Percentiles rank a stretch among this genome's conserved stretches.
Evolutionary conservation across 441 rosid species (phyloP).

Genomic region (Gossypium gossypioides): DNA sequence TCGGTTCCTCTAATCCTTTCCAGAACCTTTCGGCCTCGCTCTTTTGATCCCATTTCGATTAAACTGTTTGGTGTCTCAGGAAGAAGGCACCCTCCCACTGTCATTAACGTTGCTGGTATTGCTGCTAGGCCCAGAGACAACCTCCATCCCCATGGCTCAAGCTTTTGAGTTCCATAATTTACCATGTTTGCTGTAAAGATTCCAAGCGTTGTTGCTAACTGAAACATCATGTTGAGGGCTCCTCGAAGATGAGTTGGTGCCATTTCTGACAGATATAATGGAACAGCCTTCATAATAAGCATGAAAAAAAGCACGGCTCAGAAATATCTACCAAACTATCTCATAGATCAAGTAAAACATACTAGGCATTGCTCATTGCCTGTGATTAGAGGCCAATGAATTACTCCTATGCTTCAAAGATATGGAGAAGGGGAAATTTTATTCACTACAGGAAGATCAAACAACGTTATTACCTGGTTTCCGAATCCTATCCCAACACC

Average conservation of each 20-base stretch:
- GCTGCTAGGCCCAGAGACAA: constrained; percentile 82
- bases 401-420: not conserved
- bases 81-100: constrained; percentile 54
- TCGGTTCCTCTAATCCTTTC: constrained; percentile 65
- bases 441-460: not conserved
- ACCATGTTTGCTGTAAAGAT: constrained; percentile 86
- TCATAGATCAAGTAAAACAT: not conserved
- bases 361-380: not conserved
- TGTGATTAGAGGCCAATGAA: not conserved
- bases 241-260: constrained; percentile 88
- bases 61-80: constrained; percentile 90
- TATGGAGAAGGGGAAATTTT: not conserved
- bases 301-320: not conserved
- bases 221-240: constrained; percentile 81
- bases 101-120: constrained; percentile 63
- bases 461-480: constrained; percentile 50
- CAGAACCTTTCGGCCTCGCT: constrained; percentile 45
- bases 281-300: constrained; percentile 52
- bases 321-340: not conserved
- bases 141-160: constrained; percentile 87
- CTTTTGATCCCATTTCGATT: constrained; percentile 47
- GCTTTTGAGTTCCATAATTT: constrained; percentile 68
- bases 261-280: constrained; percentile 78
- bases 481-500: constrained; percentile 91
- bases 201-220: constrained; percentile 70